Conservation (phyloP, 805 yeast genomes). For the Metschnikowia santaceciliae region DNA sequence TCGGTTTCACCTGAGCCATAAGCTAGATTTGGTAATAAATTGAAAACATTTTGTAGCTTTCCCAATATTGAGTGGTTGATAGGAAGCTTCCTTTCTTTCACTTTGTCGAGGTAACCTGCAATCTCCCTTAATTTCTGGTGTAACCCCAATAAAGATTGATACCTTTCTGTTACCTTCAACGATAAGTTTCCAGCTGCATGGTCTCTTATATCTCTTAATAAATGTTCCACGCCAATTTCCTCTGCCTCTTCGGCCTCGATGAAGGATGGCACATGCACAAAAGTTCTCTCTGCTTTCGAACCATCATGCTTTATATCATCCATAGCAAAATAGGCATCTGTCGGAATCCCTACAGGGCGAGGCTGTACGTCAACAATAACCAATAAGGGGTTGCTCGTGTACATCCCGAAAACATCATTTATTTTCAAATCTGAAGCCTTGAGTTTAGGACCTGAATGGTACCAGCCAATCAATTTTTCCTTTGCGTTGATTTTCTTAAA, state of each 20-base stretch:
- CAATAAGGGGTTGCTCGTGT: constrained; percentile 75
- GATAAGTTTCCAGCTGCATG: constrained; percentile 94
- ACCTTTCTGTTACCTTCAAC: constrained; percentile 80
- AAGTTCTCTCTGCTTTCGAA: constrained; percentile 85
- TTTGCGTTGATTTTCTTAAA: constrained; percentile 96
- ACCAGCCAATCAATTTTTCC: constrained; percentile 98
- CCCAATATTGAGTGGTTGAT: constrained; percentile 88
- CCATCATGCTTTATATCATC: constrained; percentile 98
- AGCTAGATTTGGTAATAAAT: constrained; percentile 77
- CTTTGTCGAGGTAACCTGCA: constrained; percentile 70
- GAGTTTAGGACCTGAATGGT: constrained; percentile 94
- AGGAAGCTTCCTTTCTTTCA: constrained; percentile 68
- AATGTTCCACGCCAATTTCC: constrained; percentile 97
- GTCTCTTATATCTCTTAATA: constrained; percentile 89
- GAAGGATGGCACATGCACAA: constrained; percentile 85
- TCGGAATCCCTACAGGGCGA: constrained; percentile 82
- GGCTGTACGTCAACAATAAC: constrained; percentile 91
- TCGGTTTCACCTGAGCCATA: constrained; percentile 19
- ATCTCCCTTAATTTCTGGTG: constrained; percentile 77
- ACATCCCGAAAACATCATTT: constrained; percentile 81
- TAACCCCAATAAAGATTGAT: constrained; percentile 82
- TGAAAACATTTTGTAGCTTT: constrained; percentile 90
- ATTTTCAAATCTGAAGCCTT: constrained; percentile 84
- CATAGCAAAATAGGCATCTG: constrained; percentile 89
- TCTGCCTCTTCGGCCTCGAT: constrained; percentile 99